phyloP scores from a whole-genome alignment of 2,329 filamentous ascomycete species.

The Trichoderma cornu-damae region DNA sequence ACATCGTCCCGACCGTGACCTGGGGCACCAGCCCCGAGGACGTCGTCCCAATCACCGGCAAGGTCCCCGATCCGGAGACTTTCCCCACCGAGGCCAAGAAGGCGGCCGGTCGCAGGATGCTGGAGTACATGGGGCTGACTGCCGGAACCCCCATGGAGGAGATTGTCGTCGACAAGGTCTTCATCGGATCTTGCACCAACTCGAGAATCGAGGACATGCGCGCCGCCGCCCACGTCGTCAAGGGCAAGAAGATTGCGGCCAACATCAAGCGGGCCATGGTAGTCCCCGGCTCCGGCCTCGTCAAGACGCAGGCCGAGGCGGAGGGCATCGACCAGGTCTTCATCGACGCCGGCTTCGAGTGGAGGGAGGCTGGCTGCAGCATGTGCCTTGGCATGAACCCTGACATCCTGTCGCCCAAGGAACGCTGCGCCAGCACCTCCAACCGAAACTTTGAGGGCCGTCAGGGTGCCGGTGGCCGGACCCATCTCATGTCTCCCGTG shows the following conservation, averaged over 20 bases:
- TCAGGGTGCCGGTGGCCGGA: slow-evolving; percentile 85
- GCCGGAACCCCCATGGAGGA: slow-evolving; percentile 87
- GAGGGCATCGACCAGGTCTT: slow-evolving; percentile 96
- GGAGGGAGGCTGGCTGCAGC: slow-evolving; percentile 95
- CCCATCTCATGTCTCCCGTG: slow-evolving; percentile 93
- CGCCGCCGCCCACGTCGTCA: slow-evolving; percentile 77
- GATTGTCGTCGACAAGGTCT: slow-evolving; percentile 90
- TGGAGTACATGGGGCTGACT: slow-evolving; percentile 94
- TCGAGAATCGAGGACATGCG: slow-evolving; percentile 93
- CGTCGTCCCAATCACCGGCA: slow-evolving; percentile 86
- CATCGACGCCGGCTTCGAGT: slow-evolving; percentile 86
- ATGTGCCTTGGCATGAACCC: slow-evolving; percentile 99
- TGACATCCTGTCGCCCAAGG: slow-evolving; percentile 85
- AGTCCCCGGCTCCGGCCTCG: slow-evolving; percentile 88
- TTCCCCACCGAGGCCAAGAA: slow-evolving; percentile 79
- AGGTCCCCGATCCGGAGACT: slow-evolving; percentile 84
- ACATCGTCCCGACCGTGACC: slow-evolving; percentile 87
- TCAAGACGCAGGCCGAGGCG: slow-evolving; percentile 84
- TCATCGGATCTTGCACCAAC: slow-evolving; percentile 97
- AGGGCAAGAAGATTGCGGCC: slow-evolving; percentile 77
- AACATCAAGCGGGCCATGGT: slow-evolving; percentile 96
- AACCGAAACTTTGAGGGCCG: slow-evolving; percentile 98
- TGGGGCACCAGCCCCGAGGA: slow-evolving; percentile 98
- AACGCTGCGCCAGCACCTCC: slow-evolving; percentile 91
- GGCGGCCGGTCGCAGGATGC: slow-evolving; percentile 68